Percentiles rank a stretch among this genome's conserved stretches.
Conservation (phyloP, 352 stramenopile species). For the Blastocystis sp. region DNA sequence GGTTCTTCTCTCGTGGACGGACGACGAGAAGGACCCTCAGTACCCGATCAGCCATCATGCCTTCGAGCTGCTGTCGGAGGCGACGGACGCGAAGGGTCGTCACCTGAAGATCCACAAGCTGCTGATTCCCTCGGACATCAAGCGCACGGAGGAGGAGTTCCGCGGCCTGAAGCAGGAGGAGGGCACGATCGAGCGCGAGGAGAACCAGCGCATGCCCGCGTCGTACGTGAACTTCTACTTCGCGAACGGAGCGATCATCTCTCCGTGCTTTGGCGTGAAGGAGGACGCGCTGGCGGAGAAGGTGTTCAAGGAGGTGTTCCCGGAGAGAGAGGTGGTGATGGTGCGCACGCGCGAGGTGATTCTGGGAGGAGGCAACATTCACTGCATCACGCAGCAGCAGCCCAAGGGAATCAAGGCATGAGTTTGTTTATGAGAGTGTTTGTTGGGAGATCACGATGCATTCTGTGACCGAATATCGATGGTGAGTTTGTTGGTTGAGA, state of each 20-base stretch:
- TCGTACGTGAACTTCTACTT: slow-evolving; percentile 71
- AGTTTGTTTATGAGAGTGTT: neutral
- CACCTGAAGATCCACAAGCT: slow-evolving; percentile 63
- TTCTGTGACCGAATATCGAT: too few species aligned
- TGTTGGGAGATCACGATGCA: neutral
- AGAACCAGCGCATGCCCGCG: slow-evolving; percentile 63
- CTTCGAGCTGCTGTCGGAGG: slow-evolving; percentile 58
- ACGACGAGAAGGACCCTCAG: slow-evolving; percentile 62
- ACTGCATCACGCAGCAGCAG: slow-evolving; percentile 69
- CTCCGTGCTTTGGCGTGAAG: slow-evolving; percentile 64
- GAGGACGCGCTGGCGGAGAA: slow-evolving; percentile 59
- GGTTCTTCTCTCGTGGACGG: slow-evolving; percentile 63
- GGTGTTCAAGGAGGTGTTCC: slow-evolving; percentile 61
- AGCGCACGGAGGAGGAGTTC: neutral
- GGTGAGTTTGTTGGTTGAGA: too few species aligned
- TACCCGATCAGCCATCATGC: slow-evolving; percentile 62
- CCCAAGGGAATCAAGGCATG: slow-evolving; percentile 52
- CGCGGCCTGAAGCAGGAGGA: slow-evolving; percentile 36
- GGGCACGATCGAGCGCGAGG: slow-evolving; percentile 57
- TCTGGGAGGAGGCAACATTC: slow-evolving; percentile 68
- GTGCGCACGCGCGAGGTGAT: slow-evolving; percentile 64
- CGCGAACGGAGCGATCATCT: slow-evolving; percentile 63
- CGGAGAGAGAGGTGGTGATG: slow-evolving; percentile 62
- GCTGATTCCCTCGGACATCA: slow-evolving; percentile 61
- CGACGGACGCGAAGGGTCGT: slow-evolving; percentile 62